Base-by-base conservation (phyloP, 2,329 filamentous ascomycete genomes). In the Endothia cerciana region DNA sequence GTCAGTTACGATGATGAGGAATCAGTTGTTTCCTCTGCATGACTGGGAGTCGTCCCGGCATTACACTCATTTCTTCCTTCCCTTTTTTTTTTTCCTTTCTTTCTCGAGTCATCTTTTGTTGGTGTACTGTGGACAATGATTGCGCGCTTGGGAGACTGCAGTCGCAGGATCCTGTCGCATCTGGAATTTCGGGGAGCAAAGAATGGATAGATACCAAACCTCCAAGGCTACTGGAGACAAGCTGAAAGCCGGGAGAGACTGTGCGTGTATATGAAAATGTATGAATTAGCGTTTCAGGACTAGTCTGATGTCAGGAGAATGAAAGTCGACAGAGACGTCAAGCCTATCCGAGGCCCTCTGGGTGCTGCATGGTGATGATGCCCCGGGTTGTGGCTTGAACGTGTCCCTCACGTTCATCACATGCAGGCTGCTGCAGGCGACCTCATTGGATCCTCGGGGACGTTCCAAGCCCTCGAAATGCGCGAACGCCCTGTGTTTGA, bases 1-100 rank as follows among this genome's bases (percentile, higher is more conserved):
- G 60, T 43, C 71, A 70, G 73, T 74, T 69, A 78, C 69, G 76
- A 77, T 75, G 71, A 78, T 67, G 73, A 75, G 69, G 68, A 43
- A 22, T 4, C 17, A 22, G 41, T 15, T 53, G 19, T 28, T 15
- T 43, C 43, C 28, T 62, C 51, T 30, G 41, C 49, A 36, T 57
- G 40, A 28, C 22, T 51, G 47, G 25, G 15, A 49, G 38, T 43
- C 43, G 38, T 41, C 25, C 19, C 55, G 13, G 15, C 55, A 38
- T 30, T 19, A 38, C n/a, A 3, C 59, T 19, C 6, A 56, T 41
- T 51, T 19, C 17, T n/a, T 38, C 25, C 30, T 11, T 47, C 3
- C 22, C 4, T 25, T 56, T 36, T 17, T 36, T 41, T 56, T 33
- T 40, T 49, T 36, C 11, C 15, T 13, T 55, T 36, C n/a, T n/a